These are phyloP conservation scores for Cystobasidium sp. DNA, from an alignment of 1,284 basidiomycete species.

Conservation along the genomic window DNA sequence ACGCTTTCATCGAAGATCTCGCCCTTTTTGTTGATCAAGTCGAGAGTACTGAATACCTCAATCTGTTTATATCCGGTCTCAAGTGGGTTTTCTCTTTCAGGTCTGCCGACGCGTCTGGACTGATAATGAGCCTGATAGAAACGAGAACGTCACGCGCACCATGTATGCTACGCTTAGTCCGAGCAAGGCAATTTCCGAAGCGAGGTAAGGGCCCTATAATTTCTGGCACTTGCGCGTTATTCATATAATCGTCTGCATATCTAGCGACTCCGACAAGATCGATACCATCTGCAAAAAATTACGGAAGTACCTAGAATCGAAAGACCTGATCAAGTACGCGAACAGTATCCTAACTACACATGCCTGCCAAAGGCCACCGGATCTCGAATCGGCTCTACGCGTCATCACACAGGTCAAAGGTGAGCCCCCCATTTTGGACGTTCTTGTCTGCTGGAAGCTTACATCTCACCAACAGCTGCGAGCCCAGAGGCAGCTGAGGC, in stretches of 20 bases:
- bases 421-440: slow-evolving; percentile 52
- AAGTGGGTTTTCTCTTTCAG: slow-evolving; percentile 64
- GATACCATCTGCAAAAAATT: slow-evolving; percentile 78
- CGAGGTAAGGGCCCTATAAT: neutral
- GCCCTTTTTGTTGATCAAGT: slow-evolving; percentile 79
- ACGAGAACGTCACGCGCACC: slow-evolving; percentile 57
- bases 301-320: slow-evolving; percentile 71
- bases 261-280: slow-evolving; percentile 62
- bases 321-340: slow-evolving; percentile 77
- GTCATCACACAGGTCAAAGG: slow-evolving; percentile 80
- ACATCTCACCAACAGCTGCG: slow-evolving; percentile 61
- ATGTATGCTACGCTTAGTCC: slow-evolving; percentile 54
- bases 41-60: slow-evolving; percentile 86
- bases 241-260: neutral
- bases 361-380: slow-evolving; percentile 87
- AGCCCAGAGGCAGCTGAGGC: slow-evolving; percentile 84
- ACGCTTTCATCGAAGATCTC: slow-evolving; percentile 69
- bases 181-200: neutral
- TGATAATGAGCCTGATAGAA: slow-evolving; percentile 45
- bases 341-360: slow-evolving; percentile 91
- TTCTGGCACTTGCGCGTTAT: neutral
- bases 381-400: slow-evolving; percentile 81
- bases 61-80: slow-evolving; percentile 84
- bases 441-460: no score
- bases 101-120: neutral